Percentiles rank a stretch among this genome's conserved stretches.
Evolutionary conservation across 2,329 filamentous ascomycete genomes (phyloP).

Genomic region (Ophiosphaerella korrae): DNA sequence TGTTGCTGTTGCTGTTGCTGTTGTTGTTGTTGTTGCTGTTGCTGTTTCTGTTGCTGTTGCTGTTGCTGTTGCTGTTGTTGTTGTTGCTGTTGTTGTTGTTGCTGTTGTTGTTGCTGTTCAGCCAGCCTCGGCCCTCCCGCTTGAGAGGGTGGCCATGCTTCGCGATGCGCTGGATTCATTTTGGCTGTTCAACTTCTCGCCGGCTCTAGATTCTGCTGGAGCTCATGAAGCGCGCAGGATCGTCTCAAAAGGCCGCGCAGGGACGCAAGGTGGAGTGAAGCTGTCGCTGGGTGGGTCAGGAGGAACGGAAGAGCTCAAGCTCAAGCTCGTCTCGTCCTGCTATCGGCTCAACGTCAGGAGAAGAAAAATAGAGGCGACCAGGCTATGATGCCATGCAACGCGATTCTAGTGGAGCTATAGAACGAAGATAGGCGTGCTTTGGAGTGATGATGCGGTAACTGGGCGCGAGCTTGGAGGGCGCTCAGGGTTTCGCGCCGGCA

Average conservation of each 20-base stretch:
- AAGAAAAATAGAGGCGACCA: conserved; percentile 10
- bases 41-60: conserved; percentile 39
- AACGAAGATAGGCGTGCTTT: conserved; percentile 4
- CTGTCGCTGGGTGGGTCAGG: conserved; percentile 28
- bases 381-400: conserved; percentile 22
- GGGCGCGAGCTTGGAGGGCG: conserved; percentile 14
- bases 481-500: conserved; percentile 12
- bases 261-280: conserved; percentile 13
- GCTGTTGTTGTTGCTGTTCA: conserved; percentile 3
- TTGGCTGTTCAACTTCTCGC: conserved; percentile 38
- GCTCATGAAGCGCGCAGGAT: conserved; percentile 29
- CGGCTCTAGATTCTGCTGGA: conserved; percentile 25
- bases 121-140: conserved; percentile 50
- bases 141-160: conserved; percentile 52
- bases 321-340: conserved; percentile 28
- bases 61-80: conserved; percentile 37
- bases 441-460: conserved; percentile 17
- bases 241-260: conserved; percentile 9
- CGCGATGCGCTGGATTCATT: conserved; percentile 50
- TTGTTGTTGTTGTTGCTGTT: conserved; percentile 48
- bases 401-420: conserved; percentile 19
- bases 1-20: conserved; percentile 37
- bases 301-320: conserved; percentile 29
- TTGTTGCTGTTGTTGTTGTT: conserved; percentile 48
- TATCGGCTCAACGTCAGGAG: conserved; percentile 18